A percentile compares a stretch with the other conserved stretches of the same genome.
Conservation (phyloP, 78 protist species). For the Dictyostelium brefeldianum region DNA sequence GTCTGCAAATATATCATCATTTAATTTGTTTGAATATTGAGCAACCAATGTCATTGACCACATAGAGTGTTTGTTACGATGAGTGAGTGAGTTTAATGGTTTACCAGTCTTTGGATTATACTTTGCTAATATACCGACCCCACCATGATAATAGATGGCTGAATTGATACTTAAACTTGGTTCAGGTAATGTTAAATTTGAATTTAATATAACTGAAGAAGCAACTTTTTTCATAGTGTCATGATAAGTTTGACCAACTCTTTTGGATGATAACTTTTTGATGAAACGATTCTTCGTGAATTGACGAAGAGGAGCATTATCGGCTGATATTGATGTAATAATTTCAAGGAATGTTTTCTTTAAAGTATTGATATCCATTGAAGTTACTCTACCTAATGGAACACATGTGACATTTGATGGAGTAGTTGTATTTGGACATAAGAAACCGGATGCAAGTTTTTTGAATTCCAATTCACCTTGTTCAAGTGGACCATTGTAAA, state of each 20-base stretch:
- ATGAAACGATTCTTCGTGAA: not conserved
- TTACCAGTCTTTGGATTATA: not conserved
- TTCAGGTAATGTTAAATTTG: not conserved
- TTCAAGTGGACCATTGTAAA: conserved; percentile 20
- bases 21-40: not conserved
- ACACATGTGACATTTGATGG: not conserved
- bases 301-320: not conserved
- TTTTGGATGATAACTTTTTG: not conserved
- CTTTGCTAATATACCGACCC: not conserved
- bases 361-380: not conserved
- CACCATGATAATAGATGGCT: conserved; percentile 6
- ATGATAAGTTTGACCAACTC: not conserved
- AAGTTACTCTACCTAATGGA: not conserved
- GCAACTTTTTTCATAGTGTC: not conserved
- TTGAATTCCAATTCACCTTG: conserved; percentile 6
- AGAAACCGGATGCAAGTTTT: not conserved
- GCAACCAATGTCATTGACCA: not conserved
- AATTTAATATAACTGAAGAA: not conserved
- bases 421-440: not conserved
- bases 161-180: not conserved
- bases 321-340: not conserved
- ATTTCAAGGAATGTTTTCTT: conserved; percentile 1
- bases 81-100: not conserved
- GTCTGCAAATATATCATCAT: not conserved
- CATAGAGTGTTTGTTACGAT: not conserved